Conservation (phyloP, 2,329 filamentous ascomycete species). For the Chalaropsis ovoidea region DNA sequence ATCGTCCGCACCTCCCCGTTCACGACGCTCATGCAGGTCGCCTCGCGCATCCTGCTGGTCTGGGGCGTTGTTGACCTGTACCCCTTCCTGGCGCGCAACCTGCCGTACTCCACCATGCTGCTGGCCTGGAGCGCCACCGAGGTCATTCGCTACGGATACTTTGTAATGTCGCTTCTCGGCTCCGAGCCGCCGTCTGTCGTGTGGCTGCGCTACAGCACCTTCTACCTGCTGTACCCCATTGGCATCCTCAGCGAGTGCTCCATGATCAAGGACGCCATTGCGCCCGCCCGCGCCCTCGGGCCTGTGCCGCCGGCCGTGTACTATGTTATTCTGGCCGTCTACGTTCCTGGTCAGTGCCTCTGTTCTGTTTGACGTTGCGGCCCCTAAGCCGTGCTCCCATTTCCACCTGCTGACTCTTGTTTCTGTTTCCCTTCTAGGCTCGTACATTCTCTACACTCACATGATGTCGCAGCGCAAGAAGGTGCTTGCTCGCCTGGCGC, state of each 20-base stretch:
- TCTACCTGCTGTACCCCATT: slow-evolving; percentile 83
- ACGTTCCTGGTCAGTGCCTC: slow-evolving; percentile 60
- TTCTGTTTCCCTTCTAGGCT: slow-evolving; percentile 37
- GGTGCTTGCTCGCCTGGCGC: slow-evolving; percentile 36
- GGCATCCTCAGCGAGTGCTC: slow-evolving; percentile 82
- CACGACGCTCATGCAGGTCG: slow-evolving; percentile 85
- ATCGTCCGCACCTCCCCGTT: slow-evolving; percentile 74
- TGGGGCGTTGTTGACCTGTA: slow-evolving; percentile 74
- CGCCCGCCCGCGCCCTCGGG: slow-evolving; percentile 43
- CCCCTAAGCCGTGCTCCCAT: background rate
- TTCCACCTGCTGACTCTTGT: background rate
- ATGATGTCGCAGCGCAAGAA: slow-evolving; percentile 88
- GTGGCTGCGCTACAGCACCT: slow-evolving; percentile 86
- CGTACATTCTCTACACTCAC: slow-evolving; percentile 81
- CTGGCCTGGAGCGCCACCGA: slow-evolving; percentile 84
- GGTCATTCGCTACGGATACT: slow-evolving; percentile 87
- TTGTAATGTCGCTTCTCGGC: slow-evolving; percentile 60
- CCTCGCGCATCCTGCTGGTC: slow-evolving; percentile 75
- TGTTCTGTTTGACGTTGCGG: too few relatives aligned
- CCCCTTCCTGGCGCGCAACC: slow-evolving; percentile 51
- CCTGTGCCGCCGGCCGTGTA: slow-evolving; percentile 48
- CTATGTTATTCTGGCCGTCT: slow-evolving; percentile 57
- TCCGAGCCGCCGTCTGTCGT: slow-evolving; percentile 55
- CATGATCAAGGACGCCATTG: slow-evolving; percentile 62
- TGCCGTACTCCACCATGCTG: slow-evolving; percentile 67